Conservation (phyloP, 257 asterid genomes). For the Capsicum pubescens region DNA sequence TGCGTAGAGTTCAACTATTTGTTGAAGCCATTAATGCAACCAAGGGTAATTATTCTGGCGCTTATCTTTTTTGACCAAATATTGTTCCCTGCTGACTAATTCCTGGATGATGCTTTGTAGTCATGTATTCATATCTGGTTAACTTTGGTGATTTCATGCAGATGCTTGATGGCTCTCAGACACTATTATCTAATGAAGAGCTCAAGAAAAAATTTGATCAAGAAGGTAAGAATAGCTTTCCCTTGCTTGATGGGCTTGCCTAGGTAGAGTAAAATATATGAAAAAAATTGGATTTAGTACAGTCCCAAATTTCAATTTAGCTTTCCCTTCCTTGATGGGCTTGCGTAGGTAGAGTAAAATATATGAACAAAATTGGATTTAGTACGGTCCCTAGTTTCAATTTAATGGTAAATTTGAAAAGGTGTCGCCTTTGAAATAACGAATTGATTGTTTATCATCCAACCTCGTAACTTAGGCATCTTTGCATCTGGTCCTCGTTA, state of each 20-base stretch:
- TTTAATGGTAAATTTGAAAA: not conserved
- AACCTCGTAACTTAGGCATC: not conserved
- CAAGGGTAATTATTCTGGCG: not conserved
- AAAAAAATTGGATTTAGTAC: not conserved
- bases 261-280: not conserved
- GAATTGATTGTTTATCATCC: not conserved
- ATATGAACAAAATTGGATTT: not conserved
- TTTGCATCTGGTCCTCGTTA: not conserved
- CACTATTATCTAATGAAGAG: slow-evolving; percentile 78
- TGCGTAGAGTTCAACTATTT: not conserved
- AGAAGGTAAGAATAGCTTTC: slow-evolving; percentile 61
- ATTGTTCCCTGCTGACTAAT: not conserved
- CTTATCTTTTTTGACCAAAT: not conserved
- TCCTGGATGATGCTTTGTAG: not conserved
- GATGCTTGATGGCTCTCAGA: slow-evolving; percentile 86
- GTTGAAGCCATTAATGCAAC: not conserved
- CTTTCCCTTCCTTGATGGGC: not conserved
- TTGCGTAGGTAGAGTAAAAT: not conserved
- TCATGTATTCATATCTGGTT: slow-evolving; percentile 9
- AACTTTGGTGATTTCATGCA: slow-evolving; percentile 40
- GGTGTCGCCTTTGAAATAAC: not conserved
- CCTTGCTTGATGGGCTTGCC: not conserved
- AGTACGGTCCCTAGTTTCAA: not conserved
- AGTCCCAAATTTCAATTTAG: not conserved
- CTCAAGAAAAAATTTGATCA: slow-evolving; percentile 74